Percentiles rank a stretch among this genome's conserved stretches.
phyloP scores from a whole-genome alignment of 2,329 filamentous ascomycete genomes.

The Microcyclospora pomicola region DNA sequence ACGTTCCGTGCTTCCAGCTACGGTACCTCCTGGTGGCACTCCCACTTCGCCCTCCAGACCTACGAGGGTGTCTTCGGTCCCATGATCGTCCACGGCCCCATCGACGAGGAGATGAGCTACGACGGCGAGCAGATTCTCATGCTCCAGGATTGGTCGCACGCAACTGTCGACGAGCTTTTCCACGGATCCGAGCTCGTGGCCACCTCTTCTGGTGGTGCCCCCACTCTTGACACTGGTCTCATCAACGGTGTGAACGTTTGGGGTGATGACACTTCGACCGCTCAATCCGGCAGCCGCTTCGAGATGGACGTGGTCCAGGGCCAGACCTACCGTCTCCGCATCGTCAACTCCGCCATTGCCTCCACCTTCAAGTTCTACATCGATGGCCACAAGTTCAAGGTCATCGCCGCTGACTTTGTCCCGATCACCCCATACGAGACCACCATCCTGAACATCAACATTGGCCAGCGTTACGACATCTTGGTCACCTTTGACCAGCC shows the following conservation, averaged over 20 bases:
- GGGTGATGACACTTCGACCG: conserved; percentile 9
- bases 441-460: conserved; percentile 23
- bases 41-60: conserved; percentile 27
- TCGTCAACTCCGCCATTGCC: conserved; percentile 25
- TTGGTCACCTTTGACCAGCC: conserved; percentile 18
- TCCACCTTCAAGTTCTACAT: conserved; percentile 31
- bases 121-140: conserved; percentile 26
- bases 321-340: conserved; percentile 18
- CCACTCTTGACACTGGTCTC: conserved; percentile 28
- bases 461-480: conserved; percentile 23
- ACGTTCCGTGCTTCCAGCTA: conserved; percentile 27
- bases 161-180: conserved; percentile 25
- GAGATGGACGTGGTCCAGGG: conserved; percentile 15
- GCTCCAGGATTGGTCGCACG: conserved; percentile 27
- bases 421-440: conserved; percentile 26
- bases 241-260: conserved; percentile 33
- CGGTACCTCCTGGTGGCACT: conserved; percentile 27
- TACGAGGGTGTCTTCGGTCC: conserved; percentile 28
- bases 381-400: conserved; percentile 26
- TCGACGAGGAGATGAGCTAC: conserved; percentile 20
- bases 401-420: conserved; percentile 27
- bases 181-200: conserved; percentile 2
- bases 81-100: conserved; percentile 29
- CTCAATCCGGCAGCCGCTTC: conserved; percentile 18
- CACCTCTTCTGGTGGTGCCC: conserved; percentile 14